phyloP scores from a whole-genome alignment of 2,329 filamentous ascomycete genomes.

The Uncinocarpus reesii region DNA sequence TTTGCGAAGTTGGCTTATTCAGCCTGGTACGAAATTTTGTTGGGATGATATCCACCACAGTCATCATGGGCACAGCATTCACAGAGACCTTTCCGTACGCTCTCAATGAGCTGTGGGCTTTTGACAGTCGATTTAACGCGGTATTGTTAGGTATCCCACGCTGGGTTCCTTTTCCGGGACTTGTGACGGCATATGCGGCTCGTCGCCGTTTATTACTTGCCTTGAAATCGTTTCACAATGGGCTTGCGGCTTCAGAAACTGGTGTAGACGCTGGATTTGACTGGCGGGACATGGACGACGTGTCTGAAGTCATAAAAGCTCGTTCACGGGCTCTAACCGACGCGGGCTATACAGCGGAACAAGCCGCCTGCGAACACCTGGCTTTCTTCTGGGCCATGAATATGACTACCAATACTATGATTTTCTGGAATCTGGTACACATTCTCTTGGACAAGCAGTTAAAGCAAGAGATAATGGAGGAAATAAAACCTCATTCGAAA shows the following conservation, averaged over 20 bases:
- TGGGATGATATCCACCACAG: slow-evolving; percentile 39
- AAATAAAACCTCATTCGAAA: slow-evolving; percentile 37
- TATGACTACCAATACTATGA: slow-evolving; percentile 43
- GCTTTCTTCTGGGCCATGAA: slow-evolving; percentile 47
- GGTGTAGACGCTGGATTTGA: slow-evolving; percentile 35
- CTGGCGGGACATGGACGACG: slow-evolving; percentile 42
- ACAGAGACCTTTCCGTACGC: slow-evolving; percentile 44
- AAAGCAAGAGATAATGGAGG: slow-evolving; percentile 35
- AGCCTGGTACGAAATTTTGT: slow-evolving; percentile 48
- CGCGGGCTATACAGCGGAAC: slow-evolving; percentile 28
- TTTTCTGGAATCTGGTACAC: slow-evolving; percentile 44
- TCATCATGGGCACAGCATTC: slow-evolving; percentile 45
- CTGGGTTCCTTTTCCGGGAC: slow-evolving; percentile 44
- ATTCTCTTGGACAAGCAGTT: slow-evolving; percentile 36
- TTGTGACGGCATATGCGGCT: slow-evolving; percentile 41
- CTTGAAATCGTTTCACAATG: slow-evolving; percentile 35
- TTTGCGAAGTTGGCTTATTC: slow-evolving; percentile 45
- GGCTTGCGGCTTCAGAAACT: slow-evolving; percentile 35
- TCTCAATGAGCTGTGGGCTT: slow-evolving; percentile 45
- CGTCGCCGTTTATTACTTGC: slow-evolving; percentile 34
- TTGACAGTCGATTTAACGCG: slow-evolving; percentile 46
- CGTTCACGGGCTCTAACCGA: slow-evolving; percentile 35
- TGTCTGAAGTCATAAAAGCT: slow-evolving; percentile 37
- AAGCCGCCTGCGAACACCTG: slow-evolving; percentile 36
- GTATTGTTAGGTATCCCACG: slow-evolving; percentile 48